Evolutionary conservation across 352 stramenopile genomes (phyloP).

Genomic region (Phytophthora fragariaefolia): DNA sequence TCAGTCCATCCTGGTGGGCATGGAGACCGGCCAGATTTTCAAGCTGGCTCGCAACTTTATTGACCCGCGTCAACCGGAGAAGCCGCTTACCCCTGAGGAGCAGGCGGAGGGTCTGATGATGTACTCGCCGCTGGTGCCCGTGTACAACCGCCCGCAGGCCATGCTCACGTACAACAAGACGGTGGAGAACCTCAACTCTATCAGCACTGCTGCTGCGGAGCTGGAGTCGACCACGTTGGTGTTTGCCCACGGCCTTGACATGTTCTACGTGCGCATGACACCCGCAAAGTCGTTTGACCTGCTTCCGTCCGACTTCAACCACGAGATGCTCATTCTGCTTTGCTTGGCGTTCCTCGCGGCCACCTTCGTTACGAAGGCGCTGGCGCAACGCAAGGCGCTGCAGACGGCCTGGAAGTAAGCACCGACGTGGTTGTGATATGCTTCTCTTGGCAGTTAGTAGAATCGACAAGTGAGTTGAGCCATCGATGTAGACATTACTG

Average conservation of each 20-base stretch:
- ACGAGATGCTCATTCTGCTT: conserved; percentile 92
- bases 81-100: conserved; percentile 86
- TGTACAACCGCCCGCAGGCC: conserved; percentile 84
- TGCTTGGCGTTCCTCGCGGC: conserved; percentile 87
- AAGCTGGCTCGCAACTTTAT: conserved; percentile 93
- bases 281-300: conserved; percentile 96
- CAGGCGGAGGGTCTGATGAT: conserved; percentile 82
- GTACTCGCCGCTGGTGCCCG: conserved; percentile 92
- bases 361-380: conserved; percentile 68
- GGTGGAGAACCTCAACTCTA: conserved; percentile 76
- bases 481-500: conserved; percentile 8
- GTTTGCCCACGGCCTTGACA: conserved; percentile 92
- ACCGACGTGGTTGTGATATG: neutral
- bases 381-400: conserved; percentile 80
- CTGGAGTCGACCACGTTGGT: conserved; percentile 97
- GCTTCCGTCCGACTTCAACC: conserved; percentile 96
- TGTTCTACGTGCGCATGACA: conserved; percentile 94
- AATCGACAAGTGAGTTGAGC: conserved; percentile 17
- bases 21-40: conserved; percentile 94
- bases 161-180: conserved; percentile 94
- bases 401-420: conserved; percentile 84
- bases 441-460: conserved; percentile 16
- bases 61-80: conserved; percentile 94
- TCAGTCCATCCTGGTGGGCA: conserved; percentile 92
- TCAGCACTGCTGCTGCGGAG: conserved; percentile 78